phyloP scores from a whole-genome alignment of 1,139 yeast genomes.

The Sugiyamaella xylanicola region DNA sequence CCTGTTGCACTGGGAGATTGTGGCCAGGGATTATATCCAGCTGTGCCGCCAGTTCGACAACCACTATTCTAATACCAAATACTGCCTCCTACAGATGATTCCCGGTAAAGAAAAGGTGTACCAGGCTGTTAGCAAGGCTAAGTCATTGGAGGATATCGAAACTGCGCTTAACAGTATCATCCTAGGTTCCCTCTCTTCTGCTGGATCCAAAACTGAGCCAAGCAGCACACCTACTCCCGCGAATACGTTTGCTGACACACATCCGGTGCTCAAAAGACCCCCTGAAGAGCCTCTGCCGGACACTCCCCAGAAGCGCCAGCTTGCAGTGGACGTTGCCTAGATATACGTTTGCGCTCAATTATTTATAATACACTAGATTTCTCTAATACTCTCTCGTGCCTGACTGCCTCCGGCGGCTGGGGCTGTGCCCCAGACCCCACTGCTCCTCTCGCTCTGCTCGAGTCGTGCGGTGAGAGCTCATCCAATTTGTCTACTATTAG shows the following conservation, averaged over 20 bases:
- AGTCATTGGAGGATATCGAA: constrained; percentile 39
- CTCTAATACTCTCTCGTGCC: background rate
- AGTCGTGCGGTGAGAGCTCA: background rate
- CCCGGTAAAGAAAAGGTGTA: constrained; percentile 76
- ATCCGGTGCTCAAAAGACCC: background rate
- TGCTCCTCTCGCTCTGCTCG: constrained; percentile 7
- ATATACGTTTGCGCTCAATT: background rate
- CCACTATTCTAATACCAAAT: constrained; percentile 72
- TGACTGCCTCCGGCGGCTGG: constrained; percentile 6
- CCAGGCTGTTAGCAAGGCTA: constrained; percentile 58
- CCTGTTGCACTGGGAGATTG: constrained; percentile 58
- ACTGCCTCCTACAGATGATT: constrained; percentile 70
- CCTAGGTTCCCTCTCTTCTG: background rate
- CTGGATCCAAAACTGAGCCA: no score
- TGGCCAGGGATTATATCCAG: constrained; percentile 58
- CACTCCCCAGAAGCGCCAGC: background rate
- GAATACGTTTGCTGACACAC: background rate
- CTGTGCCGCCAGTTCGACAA: constrained; percentile 61
- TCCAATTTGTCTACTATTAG: background rate
- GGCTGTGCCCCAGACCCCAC: constrained; percentile 7
- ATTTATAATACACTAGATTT: background rate
- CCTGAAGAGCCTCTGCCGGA: constrained; percentile 1
- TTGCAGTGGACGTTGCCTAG: constrained; percentile 2
- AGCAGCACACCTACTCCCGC: background rate
- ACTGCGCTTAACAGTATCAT: background rate